Base-by-base conservation (phyloP, 108 stramenopile genomes). In the Schizochytrium sp. region DNA sequence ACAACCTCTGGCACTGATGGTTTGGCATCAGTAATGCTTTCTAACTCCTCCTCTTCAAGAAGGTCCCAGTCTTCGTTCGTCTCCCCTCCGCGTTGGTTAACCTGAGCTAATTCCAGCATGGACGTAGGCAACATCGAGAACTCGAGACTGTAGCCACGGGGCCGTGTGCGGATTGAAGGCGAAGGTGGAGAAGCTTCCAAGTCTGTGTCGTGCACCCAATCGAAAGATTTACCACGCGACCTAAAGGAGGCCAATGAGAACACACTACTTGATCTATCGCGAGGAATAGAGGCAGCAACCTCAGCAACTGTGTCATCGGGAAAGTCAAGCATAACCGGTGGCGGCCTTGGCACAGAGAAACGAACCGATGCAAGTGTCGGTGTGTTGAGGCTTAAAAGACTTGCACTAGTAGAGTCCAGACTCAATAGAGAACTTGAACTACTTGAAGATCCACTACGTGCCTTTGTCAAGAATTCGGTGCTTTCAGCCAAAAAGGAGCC, bases 61-160 rank as follows among this genome's bases (percentile, higher is more conserved):
- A 69, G 40, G 1, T 83, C 76, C 76, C 47, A 49, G 53, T 83
- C 76, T 47, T 83, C 76, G 28, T 55, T 53, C 28, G 47, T 60
- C 19, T n/a, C 59, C 19, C 19, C 17, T n/a, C 17, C n/a, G 53
- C 53, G 50, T 53, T 55, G 50, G 47, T 83, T 83, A n/a, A 38
- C 45, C 47, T 5, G 50, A 1, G 50, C 40, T 5, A 83, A 42
- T 28, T 83, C 76, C 15, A 83, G 45, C 76, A 83, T 47, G 76
- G 76, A 83, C 13, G 76, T 83, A 0, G 76, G 76, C 5, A 83
- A 2, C 76, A 83, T 83, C 8, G 76, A 83, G 28, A 83, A 83
- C 76, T 83, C 76, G 3, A 83, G 76, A 53, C 50, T 55, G 53
- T 55, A 55, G 28, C 76, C 76, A 53, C 76, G 76, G 7, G 76